These are phyloP conservation scores for Streptanthus diversifolius DNA, from an alignment of 345 rosid genomes.

Conservation along the genomic window DNA sequence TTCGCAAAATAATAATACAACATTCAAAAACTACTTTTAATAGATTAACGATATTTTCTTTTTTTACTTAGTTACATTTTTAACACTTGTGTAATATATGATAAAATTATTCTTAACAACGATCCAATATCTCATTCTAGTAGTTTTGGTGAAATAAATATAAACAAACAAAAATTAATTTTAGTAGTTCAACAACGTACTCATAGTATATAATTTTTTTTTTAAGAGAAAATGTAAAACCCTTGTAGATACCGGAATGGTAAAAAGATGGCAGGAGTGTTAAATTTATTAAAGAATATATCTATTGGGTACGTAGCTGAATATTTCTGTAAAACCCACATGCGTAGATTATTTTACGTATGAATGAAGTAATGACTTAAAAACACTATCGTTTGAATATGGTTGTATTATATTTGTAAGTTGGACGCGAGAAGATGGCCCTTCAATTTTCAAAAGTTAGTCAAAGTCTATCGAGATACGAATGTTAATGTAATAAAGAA, in stretches of 20 bases:
- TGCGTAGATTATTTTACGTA: not conserved
- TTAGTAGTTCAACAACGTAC: not conserved
- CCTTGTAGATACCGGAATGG: not conserved
- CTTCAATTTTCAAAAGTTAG: not conserved
- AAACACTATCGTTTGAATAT: not conserved
- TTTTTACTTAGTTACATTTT: not conserved
- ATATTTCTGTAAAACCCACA: not conserved
- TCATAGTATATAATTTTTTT: not conserved
- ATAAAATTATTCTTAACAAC: no score
- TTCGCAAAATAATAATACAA: not conserved
- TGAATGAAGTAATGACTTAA: not conserved
- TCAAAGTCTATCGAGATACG: not conserved
- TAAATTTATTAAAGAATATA: not conserved
- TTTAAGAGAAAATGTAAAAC: not conserved
- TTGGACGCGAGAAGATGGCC: not conserved
- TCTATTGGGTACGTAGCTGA: not conserved
- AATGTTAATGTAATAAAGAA: constrained; percentile 3
- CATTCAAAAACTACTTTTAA: not conserved
- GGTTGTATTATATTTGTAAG: not conserved
- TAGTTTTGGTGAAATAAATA: no score
- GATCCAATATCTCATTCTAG: no score
- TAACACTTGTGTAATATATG: not conserved
- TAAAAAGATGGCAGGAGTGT: not conserved
- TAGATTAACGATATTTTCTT: not conserved
- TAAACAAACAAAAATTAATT: not conserved